These are phyloP conservation scores for Elongisporangium undulatum DNA, from an alignment of 352 stramenopile genomes.

Conservation along the genomic window DNA sequence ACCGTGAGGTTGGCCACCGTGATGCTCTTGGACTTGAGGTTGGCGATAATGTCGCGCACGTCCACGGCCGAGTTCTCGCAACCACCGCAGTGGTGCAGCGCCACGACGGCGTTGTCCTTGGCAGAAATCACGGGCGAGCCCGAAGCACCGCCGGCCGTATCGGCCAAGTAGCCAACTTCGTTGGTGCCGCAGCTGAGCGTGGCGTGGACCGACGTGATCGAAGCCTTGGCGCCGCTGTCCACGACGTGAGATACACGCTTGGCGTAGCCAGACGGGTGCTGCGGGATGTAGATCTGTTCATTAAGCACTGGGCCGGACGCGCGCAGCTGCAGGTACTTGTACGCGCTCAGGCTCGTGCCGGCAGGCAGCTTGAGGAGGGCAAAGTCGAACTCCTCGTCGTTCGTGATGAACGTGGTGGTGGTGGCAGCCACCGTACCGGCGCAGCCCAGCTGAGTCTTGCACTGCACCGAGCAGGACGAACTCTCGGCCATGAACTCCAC, in stretches of 20 bases:
- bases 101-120: constrained; percentile 60
- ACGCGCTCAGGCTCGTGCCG: constrained; percentile 29
- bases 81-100: constrained; percentile 70
- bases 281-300: constrained; percentile 70
- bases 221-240: constrained; percentile 21
- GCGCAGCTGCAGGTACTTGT: constrained; percentile 61
- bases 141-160: constrained; percentile 70
- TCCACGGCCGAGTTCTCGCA: constrained; percentile 68
- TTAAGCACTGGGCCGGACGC: constrained; percentile 31
- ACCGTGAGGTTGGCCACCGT: constrained; percentile 17
- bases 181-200: constrained; percentile 36
- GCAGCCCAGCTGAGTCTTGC: constrained; percentile 40
- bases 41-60: constrained; percentile 39
- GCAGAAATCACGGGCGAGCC: constrained; percentile 54
- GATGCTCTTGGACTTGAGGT: constrained; percentile 29
- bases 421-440: constrained; percentile 25
- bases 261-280: constrained; percentile 54
- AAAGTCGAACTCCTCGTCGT: constrained; percentile 46
- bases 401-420: constrained; percentile 54
- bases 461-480: constrained; percentile 30
- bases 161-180: constrained; percentile 68
- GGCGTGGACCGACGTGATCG: constrained; percentile 29
- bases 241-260: constrained; percentile 31
- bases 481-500: constrained; percentile 59
- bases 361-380: constrained; percentile 48